Base-by-base conservation (phyloP, 176 grass and related monocot genomes). In the Tillandsia leiboldiana region DNA sequence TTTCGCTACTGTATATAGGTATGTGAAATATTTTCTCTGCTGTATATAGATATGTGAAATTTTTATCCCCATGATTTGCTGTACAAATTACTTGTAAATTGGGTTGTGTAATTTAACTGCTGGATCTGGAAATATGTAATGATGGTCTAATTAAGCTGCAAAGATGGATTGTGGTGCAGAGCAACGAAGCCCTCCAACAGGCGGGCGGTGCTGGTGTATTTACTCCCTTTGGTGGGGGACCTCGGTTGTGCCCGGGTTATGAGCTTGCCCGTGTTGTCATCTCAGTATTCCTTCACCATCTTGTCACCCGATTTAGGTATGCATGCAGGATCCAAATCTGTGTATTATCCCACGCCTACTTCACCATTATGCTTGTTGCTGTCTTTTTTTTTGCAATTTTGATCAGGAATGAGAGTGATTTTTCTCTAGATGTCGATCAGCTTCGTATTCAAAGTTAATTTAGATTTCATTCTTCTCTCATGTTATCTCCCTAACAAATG, bases 221-320 rank as follows among this genome's bases (percentile, higher is more conserved):
- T 51, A 84, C 78, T 65, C 92, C 92, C 66, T 96, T 91, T 70
- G 92, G 88, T 29, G 92, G 92, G 18, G 92, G 92, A 33, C 81
- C 86, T 23, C 86, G 92, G 62, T 51, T 89, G 54, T 96, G 92
- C 70, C 88, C 88, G n/a, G 92, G 92, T 15, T 91, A 78, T 24
- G 92, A 96, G 76, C 88, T 96, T 47, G 92, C 88, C 17, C 83
- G 92, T 26, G 86, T 96, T 65, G 85, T 96, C 48, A 75, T 96
- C 59, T 96, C 92, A 12, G 76, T 91, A 69, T 96, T 96, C 73
- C 88, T 96, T 13, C 83, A 96, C 72, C 77, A 84, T 64, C 67
- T 96, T 4, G 88, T 96, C 54, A 89, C 89, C 1, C 72, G 88
- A 42, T 91, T 91, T 78, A 88, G 82, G 91, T 96, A 76, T 63